Evolutionary conservation across 2,329 filamentous ascomycete genomes (phyloP).

Genomic region (Trichoderma polysporum): DNA sequence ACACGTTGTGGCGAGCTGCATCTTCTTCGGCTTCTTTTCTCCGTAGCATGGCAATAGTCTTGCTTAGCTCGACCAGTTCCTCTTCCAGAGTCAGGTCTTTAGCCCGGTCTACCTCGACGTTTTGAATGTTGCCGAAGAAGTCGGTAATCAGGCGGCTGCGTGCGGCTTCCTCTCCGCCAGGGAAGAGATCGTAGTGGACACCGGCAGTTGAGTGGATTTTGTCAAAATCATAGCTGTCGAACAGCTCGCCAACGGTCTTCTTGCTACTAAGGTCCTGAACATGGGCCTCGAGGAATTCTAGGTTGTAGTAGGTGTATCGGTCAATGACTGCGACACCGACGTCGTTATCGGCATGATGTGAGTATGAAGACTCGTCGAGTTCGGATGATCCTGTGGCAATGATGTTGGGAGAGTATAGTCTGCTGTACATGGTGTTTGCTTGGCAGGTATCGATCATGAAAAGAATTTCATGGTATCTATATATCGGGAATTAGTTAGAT

Average conservation of each 20-base stretch:
- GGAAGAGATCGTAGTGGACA: constrained; percentile 92
- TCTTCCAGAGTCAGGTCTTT: constrained; percentile 62
- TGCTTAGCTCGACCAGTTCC: constrained; percentile 75
- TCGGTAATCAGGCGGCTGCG: constrained; percentile 84
- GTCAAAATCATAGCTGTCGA: constrained; percentile 90
- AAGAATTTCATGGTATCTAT: constrained; percentile 88
- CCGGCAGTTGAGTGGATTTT: constrained; percentile 95
- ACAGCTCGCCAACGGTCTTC: constrained; percentile 87
- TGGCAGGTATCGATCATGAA: constrained; percentile 99
- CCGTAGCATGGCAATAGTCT: constrained; percentile 58
- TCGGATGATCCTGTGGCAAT: constrained; percentile 96
- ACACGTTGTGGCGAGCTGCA: constrained; percentile 30
- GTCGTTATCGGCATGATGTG: constrained; percentile 96
- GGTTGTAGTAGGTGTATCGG: constrained; percentile 96
- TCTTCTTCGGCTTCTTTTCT: constrained; percentile 49
- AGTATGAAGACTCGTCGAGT: constrained; percentile 94
- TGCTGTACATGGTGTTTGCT: constrained; percentile 98
- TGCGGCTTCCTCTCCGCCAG: constrained; percentile 74
- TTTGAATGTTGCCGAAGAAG: constrained; percentile 98
- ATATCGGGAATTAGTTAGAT: background rate
- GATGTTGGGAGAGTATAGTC: constrained; percentile 97
- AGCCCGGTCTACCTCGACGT: constrained; percentile 79
- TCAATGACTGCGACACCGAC: constrained; percentile 98
- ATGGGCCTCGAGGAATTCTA: constrained; percentile 92
- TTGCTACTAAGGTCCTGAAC: constrained; percentile 84